A percentile compares a stretch with the other conserved stretches of the same genome.
Evolutionary conservation across 352 stramenopile species (phyloP).

Genomic region (Pythium phragmiticola): DNA sequence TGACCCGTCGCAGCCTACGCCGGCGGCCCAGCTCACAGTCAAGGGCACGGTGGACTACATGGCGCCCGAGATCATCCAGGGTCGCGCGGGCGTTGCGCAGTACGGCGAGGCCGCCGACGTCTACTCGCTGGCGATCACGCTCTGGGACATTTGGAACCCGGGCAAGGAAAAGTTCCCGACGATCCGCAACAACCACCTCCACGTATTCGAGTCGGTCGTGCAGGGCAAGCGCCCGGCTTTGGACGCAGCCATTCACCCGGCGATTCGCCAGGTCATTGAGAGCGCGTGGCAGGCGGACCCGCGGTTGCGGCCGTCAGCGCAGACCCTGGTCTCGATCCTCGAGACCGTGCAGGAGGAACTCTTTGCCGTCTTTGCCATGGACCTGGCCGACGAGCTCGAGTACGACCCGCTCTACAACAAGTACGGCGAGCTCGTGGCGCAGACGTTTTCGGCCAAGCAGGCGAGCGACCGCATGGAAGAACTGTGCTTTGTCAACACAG

Average conservation of each 20-base stretch:
- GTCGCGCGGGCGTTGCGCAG: conserved; percentile 55
- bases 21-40: conserved; percentile 51
- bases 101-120: conserved; percentile 76
- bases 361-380: conserved; percentile 18
- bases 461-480: conserved; percentile 22
- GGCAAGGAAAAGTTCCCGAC: conserved; percentile 44
- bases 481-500: conserved; percentile 24
- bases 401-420: conserved; percentile 16
- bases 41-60: conserved; percentile 80
- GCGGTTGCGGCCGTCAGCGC: conserved; percentile 23
- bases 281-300: conserved; percentile 30
- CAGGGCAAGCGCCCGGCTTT: conserved; percentile 41
- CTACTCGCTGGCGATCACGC: conserved; percentile 75
- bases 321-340: conserved; percentile 25
- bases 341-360: conserved; percentile 31
- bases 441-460: conserved; percentile 18
- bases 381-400: conserved; percentile 19
- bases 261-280: conserved; percentile 27
- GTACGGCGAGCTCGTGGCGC: conserved; percentile 6
- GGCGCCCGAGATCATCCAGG: conserved; percentile 75
- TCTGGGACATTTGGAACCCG: conserved; percentile 73
- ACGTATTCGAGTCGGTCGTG: conserved; percentile 45
- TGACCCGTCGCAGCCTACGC: background rate
- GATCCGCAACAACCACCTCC: conserved; percentile 43
- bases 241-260: conserved; percentile 5